Conservation (phyloP, 768 basidiomycete species). For the Goffeauzyma gilvescens region DNA sequence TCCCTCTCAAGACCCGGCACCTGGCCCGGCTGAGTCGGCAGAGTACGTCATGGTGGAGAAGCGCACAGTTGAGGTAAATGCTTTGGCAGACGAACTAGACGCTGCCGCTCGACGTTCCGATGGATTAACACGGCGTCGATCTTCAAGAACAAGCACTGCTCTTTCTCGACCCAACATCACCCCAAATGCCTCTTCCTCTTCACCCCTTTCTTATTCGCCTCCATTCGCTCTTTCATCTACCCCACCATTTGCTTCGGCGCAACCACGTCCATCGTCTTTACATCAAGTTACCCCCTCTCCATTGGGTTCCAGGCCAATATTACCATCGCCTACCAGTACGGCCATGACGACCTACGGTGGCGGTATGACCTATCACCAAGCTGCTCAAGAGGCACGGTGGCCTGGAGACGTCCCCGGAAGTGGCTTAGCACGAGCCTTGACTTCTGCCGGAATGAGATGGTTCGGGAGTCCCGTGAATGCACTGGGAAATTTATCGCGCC, state of each 20-base stretch:
- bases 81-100: slow-evolving; percentile 58
- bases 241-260: slow-evolving; percentile 34
- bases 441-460: slow-evolving; percentile 32
- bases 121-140: slow-evolving; percentile 28
- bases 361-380: slow-evolving; percentile 9
- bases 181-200: background rate
- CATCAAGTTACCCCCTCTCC: too few species aligned
- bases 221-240: slow-evolving; percentile 28
- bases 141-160: slow-evolving; percentile 26
- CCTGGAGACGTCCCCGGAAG: too few species aligned
- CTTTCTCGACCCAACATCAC: slow-evolving; percentile 17
- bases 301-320: too few species aligned
- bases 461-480: slow-evolving; percentile 24
- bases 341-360: slow-evolving; percentile 4
- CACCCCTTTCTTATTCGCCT: slow-evolving; percentile 29
- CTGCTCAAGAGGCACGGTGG: slow-evolving; percentile 16
- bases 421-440: slow-evolving; percentile 33
- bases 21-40: slow-evolving; percentile 11
- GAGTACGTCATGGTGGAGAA: slow-evolving; percentile 94
- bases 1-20: slow-evolving; percentile 22
- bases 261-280: too few species aligned
- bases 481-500: slow-evolving; percentile 18
- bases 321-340: slow-evolving; percentile 6
- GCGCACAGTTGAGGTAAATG: slow-evolving; percentile 76
- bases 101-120: slow-evolving; percentile 28